Percentiles rank a stretch among this genome's conserved stretches.
phyloP scores from a whole-genome alignment of 1,284 basidiomycete species.

The Malassezia slooffiae region DNA sequence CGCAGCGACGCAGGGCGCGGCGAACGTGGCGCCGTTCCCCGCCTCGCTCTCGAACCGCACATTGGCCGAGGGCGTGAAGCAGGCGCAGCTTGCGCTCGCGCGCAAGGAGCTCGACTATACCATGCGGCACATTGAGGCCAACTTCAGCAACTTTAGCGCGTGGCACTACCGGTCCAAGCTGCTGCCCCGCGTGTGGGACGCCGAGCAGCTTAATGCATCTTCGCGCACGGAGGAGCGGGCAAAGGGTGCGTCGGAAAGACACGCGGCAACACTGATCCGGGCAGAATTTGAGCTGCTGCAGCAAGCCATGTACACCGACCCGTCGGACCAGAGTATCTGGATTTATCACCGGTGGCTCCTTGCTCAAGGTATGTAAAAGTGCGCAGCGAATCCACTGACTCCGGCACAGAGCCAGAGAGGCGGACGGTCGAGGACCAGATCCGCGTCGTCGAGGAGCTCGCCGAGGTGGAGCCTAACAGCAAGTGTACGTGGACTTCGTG shows the following conservation, averaged over 20 bases:
- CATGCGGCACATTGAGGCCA: conserved; percentile 76
- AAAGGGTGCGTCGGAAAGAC: too few relatives aligned
- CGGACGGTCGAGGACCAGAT: conserved; percentile 66
- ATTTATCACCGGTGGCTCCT: conserved; percentile 95
- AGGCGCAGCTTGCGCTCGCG: conserved; percentile 18
- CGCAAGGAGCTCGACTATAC: conserved; percentile 50
- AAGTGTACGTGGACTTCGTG: conserved; percentile 75
- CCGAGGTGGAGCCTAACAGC: conserved; percentile 79
- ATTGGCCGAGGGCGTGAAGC: not conserved
- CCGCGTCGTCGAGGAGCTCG: conserved; percentile 66
- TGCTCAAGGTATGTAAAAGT: conserved; percentile 47
- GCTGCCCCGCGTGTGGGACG: conserved; percentile 59
- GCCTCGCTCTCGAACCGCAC: not conserved
- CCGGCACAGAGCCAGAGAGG: conserved; percentile 2
- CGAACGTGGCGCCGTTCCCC: conserved; percentile 7
- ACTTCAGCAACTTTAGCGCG: conserved; percentile 95
- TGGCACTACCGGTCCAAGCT: conserved; percentile 95
- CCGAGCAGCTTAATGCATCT: conserved; percentile 44
- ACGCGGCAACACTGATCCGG: not conserved
- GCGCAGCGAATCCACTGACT: not conserved
- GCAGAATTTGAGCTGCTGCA: conserved; percentile 81
- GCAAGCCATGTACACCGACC: conserved; percentile 93
- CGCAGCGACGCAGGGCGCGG: not conserved
- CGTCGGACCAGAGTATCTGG: conserved; percentile 92
- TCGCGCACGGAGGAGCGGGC: conserved; percentile 51